Conservation (phyloP, 495 filamentous ascomycete genomes). For the Aspergillus olivimuriae region DNA sequence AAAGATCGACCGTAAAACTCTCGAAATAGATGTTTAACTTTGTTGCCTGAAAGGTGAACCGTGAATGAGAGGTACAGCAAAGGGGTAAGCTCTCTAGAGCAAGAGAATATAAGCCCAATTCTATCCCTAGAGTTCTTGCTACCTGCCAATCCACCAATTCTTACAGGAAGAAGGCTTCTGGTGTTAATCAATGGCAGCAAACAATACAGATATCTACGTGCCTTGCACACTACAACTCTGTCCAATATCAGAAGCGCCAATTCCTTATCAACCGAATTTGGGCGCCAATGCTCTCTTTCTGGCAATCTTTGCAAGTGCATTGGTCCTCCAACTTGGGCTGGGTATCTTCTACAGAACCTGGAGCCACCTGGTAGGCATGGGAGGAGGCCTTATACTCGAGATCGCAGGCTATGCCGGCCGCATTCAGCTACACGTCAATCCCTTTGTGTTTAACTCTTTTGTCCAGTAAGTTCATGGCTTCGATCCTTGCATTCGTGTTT, state of each 20-base stretch:
- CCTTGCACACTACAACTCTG: constrained; percentile 35
- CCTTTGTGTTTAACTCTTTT: constrained; percentile 30
- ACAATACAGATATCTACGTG: too few relatives aligned
- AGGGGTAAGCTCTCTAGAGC: too few relatives aligned
- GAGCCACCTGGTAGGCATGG: constrained; percentile 21
- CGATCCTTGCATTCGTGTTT: too few relatives aligned
- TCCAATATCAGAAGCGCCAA: constrained; percentile 21
- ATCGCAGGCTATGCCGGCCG: constrained; percentile 35
- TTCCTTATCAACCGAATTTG: constrained; percentile 31
- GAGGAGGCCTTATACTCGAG: constrained; percentile 27
- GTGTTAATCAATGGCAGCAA: too few relatives aligned
- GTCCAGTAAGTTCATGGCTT: constrained; percentile 38
- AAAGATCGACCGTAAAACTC: too few relatives aligned
- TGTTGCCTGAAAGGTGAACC: too few relatives aligned
- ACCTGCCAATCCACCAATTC: too few relatives aligned
- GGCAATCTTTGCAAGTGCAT: constrained; percentile 23
- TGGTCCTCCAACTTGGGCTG: constrained; percentile 24
- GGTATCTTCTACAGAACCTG: constrained; percentile 25
- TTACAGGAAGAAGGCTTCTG: too few relatives aligned
- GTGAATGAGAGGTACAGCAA: too few relatives aligned
- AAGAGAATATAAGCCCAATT: too few relatives aligned
- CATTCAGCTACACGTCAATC: constrained; percentile 31
- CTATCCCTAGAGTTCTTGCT: too few relatives aligned
- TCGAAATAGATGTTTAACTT: too few relatives aligned
- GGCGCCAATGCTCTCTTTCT: constrained; percentile 29